phyloP scores from a whole-genome alignment of 2,329 filamentous ascomycete species.

The Aspergillus bombycis region DNA sequence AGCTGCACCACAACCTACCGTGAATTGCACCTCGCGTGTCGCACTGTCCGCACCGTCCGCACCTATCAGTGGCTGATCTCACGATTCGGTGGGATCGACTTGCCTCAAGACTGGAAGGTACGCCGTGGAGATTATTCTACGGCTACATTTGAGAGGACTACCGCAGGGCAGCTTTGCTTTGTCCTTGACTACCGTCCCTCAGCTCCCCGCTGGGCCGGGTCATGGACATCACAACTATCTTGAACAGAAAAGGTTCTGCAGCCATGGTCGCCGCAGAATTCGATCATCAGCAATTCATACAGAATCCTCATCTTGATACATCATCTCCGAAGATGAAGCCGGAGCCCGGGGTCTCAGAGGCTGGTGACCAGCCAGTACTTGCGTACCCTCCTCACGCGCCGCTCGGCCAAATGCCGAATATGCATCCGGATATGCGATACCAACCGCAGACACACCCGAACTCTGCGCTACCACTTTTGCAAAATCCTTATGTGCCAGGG shows the following conservation, averaged over 20 bases:
- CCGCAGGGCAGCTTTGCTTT: slow-evolving; percentile 24
- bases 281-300: slow-evolving; percentile 50
- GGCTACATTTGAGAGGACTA: slow-evolving; percentile 17
- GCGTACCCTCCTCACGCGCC: slow-evolving; percentile 62
- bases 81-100: neutral
- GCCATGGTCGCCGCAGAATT: slow-evolving; percentile 48
- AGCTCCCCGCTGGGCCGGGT: slow-evolving; percentile 39
- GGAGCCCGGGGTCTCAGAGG: slow-evolving; percentile 60
- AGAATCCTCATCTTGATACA: slow-evolving; percentile 42
- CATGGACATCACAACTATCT: slow-evolving; percentile 58
- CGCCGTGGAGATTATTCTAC: slow-evolving; percentile 21
- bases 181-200: slow-evolving; percentile 36
- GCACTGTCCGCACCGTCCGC: neutral
- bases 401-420: slow-evolving; percentile 54
- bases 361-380: slow-evolving; percentile 58
- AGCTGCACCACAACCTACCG: neutral
- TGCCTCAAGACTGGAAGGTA: neutral
- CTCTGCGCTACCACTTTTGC: slow-evolving; percentile 57
- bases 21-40: neutral
- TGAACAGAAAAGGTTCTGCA: slow-evolving; percentile 54
- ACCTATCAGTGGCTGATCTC: neutral
- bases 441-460: slow-evolving; percentile 56
- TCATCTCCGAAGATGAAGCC: slow-evolving; percentile 60
- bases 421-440: slow-evolving; percentile 58
- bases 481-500: slow-evolving; percentile 56